Conservation (phyloP, 257 asterid genomes). For the Voacanga thouarsii region DNA sequence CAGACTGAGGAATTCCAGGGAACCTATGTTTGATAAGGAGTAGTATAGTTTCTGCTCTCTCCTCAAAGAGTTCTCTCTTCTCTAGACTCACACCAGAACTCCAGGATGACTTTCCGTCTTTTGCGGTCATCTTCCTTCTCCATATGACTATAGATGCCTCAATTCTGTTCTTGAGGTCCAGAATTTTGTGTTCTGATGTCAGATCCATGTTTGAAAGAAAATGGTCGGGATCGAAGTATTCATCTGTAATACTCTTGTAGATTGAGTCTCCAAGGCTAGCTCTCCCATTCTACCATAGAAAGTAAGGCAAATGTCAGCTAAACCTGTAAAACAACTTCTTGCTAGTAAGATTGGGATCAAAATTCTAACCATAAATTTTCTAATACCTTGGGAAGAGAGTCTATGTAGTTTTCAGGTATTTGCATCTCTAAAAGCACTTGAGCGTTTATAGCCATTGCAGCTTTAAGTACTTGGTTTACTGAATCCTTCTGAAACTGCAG, state of each 20-base stretch:
- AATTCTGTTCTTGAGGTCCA: slow-evolving; percentile 78
- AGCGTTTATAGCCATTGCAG: slow-evolving; percentile 88
- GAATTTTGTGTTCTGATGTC: slow-evolving; percentile 75
- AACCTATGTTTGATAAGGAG: slow-evolving; percentile 64
- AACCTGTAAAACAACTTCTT: background rate
- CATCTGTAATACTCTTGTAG: slow-evolving; percentile 81
- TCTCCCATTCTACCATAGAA: slow-evolving; percentile 63
- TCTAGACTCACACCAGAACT: slow-evolving; percentile 70
- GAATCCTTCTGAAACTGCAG: slow-evolving; percentile 77
- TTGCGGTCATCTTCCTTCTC: slow-evolving; percentile 76
- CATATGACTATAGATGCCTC: slow-evolving; percentile 89
- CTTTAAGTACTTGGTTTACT: slow-evolving; percentile 81
- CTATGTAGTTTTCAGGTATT: slow-evolving; percentile 80
- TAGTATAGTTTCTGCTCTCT: slow-evolving; percentile 70
- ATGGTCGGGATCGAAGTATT: slow-evolving; percentile 61
- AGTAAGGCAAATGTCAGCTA: background rate
- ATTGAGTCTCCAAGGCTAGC: slow-evolving; percentile 79
- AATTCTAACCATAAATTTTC: background rate
- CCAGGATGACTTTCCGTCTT: slow-evolving; percentile 80
- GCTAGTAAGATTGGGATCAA: background rate
- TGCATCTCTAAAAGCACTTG: slow-evolving; percentile 73
- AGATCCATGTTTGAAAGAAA: slow-evolving; percentile 60
- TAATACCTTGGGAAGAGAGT: slow-evolving; percentile 81
- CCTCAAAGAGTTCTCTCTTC: slow-evolving; percentile 81
- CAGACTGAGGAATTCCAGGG: slow-evolving; percentile 83